Percentiles rank a stretch among this genome's conserved stretches.
These are phyloP conservation scores for Diaporthe capsici DNA, from an alignment of 2,329 filamentous ascomycete species.

Conservation along the genomic window DNA sequence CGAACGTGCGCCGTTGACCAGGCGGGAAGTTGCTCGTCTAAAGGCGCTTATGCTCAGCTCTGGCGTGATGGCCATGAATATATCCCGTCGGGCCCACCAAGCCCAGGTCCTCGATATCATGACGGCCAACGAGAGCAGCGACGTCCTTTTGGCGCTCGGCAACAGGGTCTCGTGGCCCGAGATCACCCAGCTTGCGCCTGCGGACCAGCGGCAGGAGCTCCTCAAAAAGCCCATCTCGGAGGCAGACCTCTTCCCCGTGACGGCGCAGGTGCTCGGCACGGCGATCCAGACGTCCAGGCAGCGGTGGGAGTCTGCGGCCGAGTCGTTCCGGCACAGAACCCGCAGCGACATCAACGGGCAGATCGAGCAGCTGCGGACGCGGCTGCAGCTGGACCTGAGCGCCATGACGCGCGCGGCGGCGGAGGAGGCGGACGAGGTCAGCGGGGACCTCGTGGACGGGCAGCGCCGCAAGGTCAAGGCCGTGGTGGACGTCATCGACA, in stretches of 20 bases:
- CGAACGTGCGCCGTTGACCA: constrained; percentile 64
- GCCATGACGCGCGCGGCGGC: constrained; percentile 76
- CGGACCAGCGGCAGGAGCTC: constrained; percentile 49
- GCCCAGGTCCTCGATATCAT: constrained; percentile 55
- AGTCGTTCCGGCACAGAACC: constrained; percentile 70
- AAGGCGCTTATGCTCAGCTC: constrained; percentile 83
- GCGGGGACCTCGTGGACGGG: constrained; percentile 80
- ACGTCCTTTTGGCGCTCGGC: constrained; percentile 44
- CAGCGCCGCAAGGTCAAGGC: constrained; percentile 86
- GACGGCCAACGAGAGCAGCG: constrained; percentile 43
- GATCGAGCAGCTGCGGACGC: constrained; percentile 62
- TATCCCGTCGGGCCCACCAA: constrained; percentile 75
- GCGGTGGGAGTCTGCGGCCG: constrained; percentile 71
- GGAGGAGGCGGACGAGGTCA: constrained; percentile 85
- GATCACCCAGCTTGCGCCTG: constrained; percentile 58
- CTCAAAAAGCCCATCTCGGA: constrained; percentile 54
- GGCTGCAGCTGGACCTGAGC: constrained; percentile 67
- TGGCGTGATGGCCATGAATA: constrained; percentile 91
- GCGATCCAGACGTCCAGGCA: constrained; percentile 64
- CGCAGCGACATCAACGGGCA: constrained; percentile 67
- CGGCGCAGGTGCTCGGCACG: constrained; percentile 64
- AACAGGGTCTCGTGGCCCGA: constrained; percentile 57
- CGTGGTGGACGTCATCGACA: constrained; percentile 83
- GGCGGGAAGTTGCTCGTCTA: constrained; percentile 85
- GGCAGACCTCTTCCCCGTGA: constrained; percentile 64